Base-by-base conservation (phyloP, 352 stramenopile genomes). In the Globisporangium heterothallicum region DNA sequence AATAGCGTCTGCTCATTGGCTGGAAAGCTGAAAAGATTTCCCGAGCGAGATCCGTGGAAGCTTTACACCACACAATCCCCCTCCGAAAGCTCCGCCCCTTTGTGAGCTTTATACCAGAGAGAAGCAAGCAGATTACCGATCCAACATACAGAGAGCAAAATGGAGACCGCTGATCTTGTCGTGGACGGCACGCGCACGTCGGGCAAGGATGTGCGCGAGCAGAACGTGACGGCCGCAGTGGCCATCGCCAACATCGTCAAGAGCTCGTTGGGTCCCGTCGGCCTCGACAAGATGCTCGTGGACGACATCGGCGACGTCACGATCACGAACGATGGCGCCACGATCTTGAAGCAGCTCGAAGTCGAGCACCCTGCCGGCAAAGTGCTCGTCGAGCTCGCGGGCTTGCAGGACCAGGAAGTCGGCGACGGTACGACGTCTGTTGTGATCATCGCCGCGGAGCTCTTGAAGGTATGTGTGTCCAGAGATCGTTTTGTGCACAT, bases 221-320 rank as follows among this genome's bases (percentile, higher is more conserved):
- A 96, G 75, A 98, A 98, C 59, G 95, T 99, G 42, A 99, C 95
- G 49, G 97, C 97, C 24, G 95, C 95, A 3, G 83, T 98, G 63
- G 96, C 97, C 30, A 98, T 99, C 47, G 97, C 97, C 46, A 99
- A 99, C 81, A 99, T 99, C 71, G 97, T 99, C 58, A 99, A 99
- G 81, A 97, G 86, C 48, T 98, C 91, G 43, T 84, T 99, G 25
- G 97, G 97, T 10, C 97, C 97, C 24, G 95, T 99, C 18, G 97
- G 97, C 22, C 88, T 99, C 27, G 97, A 99, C 78, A 99, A 99
- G 84, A 98, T 98, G 94, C 86, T 99, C 16, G 97, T 97, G 44
- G 87, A 97, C 68, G 85, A 96, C 72, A 98, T 99, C 61, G 97
- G 97, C 53, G 97, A 99, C 76, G 97, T 99, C 47, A 99, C 96